phyloP scores from a whole-genome alignment of 768 basidiomycete genomes.

The Inosperma sp. region DNA sequence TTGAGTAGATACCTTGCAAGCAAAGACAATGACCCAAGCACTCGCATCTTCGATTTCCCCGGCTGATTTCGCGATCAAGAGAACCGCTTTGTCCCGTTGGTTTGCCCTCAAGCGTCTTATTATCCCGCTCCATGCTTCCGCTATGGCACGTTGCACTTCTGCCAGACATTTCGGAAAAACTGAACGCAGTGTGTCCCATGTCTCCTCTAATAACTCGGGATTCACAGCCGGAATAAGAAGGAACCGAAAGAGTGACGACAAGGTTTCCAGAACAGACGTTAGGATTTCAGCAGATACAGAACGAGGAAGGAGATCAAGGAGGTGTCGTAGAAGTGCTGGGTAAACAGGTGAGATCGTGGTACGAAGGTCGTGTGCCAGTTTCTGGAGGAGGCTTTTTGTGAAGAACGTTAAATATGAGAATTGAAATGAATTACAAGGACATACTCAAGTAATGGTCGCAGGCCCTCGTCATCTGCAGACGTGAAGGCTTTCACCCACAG shows the following conservation, averaged over 20 bases:
- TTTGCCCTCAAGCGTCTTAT: slow-evolving; percentile 66
- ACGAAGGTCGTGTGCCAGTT: slow-evolving; percentile 76
- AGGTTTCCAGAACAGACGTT: slow-evolving; percentile 59
- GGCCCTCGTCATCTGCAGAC: slow-evolving; percentile 63
- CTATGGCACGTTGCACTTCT: slow-evolving; percentile 71
- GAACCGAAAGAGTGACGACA: slow-evolving; percentile 67
- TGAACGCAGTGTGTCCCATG: slow-evolving; percentile 53
- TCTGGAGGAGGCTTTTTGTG: slow-evolving; percentile 70
- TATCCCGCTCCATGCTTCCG: slow-evolving; percentile 84
- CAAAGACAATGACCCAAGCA: slow-evolving; percentile 72
- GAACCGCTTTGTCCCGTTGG: slow-evolving; percentile 52
- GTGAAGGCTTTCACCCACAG: slow-evolving; percentile 60
- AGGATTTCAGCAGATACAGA: slow-evolving; percentile 58
- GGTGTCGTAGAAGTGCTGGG: slow-evolving; percentile 45
- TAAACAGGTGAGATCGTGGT: slow-evolving; percentile 67
- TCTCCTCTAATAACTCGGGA: slow-evolving; percentile 48
- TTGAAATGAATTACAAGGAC: slow-evolving; percentile 20
- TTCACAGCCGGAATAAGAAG: slow-evolving; percentile 64
- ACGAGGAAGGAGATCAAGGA: slow-evolving; percentile 54
- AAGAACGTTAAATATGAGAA: slow-evolving; percentile 7
- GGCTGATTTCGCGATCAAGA: slow-evolving; percentile 47
- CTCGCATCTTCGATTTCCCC: slow-evolving; percentile 55
- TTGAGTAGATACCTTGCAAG: slow-evolving; percentile 71
- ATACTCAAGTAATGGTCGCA: slow-evolving; percentile 73
- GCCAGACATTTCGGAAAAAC: slow-evolving; percentile 56